Evolutionary conservation across 2,329 filamentous ascomycete species (phyloP), one percentile per base, ranked within the genome.

Genomic region (Cytospora paraplurivora): DNA sequence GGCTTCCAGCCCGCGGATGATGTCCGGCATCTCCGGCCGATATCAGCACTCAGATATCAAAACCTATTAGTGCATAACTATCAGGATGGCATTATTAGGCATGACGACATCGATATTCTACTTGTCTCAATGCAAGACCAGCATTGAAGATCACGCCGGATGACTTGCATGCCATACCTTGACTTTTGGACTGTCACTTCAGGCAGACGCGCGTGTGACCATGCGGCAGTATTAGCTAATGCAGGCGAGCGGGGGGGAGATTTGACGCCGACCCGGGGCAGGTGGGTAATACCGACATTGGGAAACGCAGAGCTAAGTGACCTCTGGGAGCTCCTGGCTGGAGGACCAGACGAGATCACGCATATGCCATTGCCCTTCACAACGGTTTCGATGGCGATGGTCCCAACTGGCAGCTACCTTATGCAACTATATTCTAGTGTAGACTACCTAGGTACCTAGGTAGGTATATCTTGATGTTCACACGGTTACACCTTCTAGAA

Each of bases 91-190:
- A 59, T 59, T 49, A 59, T 59, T 47, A 52, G 41, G 34, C 54
- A 59, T 59, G 55, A 63, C 62, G 33, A 32, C 63, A 65, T 59
- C 41, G 51, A 62, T 59, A 52, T 55, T 62, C 55, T 32, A 59
- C 63, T 65, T 63, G 13, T 34, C 41, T 27, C 37, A 44, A 44
- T 60, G 21, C 50, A 56, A 35, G 27, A 21, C 34, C 35, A 34
- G n/a, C 27, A 37, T 41, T 19, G n/a, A 11, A 32, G 5, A 17
- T 53, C 32, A 10, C 12, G 33, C 38, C 59, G 55, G 37, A 62
- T 58, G 55, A 62, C 51, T 44, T 55, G 34, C 50, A 53, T 27
- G 34, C 53, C 34, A 58, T 58, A 37, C 53, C 54, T 51, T 49
- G 33, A 53, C 27, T 58, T 38, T 57, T 49, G 27, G 27, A 27